These are phyloP conservation scores for Colletotrichum australisinense DNA, from an alignment of 2,329 filamentous ascomycete species.

Conservation along the genomic window DNA sequence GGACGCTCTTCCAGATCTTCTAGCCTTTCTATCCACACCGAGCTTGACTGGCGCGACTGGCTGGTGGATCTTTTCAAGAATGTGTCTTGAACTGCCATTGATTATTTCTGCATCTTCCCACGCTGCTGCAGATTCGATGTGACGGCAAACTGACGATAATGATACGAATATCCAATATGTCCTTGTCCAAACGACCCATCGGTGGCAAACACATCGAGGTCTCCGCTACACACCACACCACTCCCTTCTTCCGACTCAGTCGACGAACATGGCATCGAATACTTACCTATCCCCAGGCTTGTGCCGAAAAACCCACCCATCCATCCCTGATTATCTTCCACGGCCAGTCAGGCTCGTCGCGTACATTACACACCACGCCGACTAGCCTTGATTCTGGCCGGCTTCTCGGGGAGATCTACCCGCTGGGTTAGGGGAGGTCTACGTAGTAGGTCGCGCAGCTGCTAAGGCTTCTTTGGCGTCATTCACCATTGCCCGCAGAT, in stretches of 20 bases:
- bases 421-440: conserved; percentile 22
- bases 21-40: not conserved
- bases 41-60: not conserved
- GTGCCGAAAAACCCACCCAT: not conserved
- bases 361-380: conserved; percentile 3
- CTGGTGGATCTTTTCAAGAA: not conserved
- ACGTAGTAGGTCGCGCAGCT: not conserved
- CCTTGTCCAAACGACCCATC: not conserved
- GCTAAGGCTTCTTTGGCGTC: not conserved
- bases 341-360: not conserved
- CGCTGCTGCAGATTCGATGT: not conserved
- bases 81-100: not conserved
- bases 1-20: not conserved
- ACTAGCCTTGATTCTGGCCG: not conserved
- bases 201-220: not conserved
- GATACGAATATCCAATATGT: not conserved
- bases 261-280: too few relatives aligned
- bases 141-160: not conserved
- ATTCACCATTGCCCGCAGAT: not conserved
- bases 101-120: not conserved
- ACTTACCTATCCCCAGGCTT: not conserved
- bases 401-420: conserved; percentile 25
- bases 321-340: not conserved
- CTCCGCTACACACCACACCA: not conserved
- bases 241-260: not conserved